Evolutionary conservation across 2,329 filamentous ascomycete species (phyloP).

Genomic region (Aspergillus candidus): DNA sequence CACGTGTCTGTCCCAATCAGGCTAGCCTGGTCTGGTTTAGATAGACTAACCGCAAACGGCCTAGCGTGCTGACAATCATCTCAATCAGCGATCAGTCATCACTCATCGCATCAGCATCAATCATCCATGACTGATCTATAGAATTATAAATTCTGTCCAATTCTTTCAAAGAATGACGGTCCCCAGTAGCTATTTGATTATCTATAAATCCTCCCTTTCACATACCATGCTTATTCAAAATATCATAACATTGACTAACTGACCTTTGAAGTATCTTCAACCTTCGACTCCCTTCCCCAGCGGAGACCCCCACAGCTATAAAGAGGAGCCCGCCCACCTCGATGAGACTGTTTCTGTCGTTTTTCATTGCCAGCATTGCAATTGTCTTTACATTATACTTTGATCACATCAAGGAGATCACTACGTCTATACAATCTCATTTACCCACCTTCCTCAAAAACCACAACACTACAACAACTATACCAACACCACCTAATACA

Average conservation of each 20-base stretch:
- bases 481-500: neutral
- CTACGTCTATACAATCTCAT: constrained; percentile 8
- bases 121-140: neutral
- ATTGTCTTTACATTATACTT: constrained; percentile 16
- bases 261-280: constrained; percentile 5
- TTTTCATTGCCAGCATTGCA: constrained; percentile 35
- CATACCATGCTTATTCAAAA: constrained; percentile 3
- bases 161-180: too few species aligned
- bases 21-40: neutral
- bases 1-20: constrained; percentile 9
- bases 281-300: constrained; percentile 20
- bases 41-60: neutral
- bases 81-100: constrained; percentile 17
- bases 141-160: neutral
- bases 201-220: neutral
- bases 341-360: constrained; percentile 33
- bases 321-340: constrained; percentile 18
- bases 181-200: too few species aligned
- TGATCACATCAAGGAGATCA: neutral
- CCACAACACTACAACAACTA: constrained; percentile 6
- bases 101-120: neutral
- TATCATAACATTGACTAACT: constrained; percentile 26
- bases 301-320: constrained; percentile 19
- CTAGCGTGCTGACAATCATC: constrained; percentile 21
- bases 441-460: constrained; percentile 12